Evolutionary conservation across 306 rosid species (phyloP), one percentile per base, ranked within the genome.

Genomic region (Vicia villosa): DNA sequence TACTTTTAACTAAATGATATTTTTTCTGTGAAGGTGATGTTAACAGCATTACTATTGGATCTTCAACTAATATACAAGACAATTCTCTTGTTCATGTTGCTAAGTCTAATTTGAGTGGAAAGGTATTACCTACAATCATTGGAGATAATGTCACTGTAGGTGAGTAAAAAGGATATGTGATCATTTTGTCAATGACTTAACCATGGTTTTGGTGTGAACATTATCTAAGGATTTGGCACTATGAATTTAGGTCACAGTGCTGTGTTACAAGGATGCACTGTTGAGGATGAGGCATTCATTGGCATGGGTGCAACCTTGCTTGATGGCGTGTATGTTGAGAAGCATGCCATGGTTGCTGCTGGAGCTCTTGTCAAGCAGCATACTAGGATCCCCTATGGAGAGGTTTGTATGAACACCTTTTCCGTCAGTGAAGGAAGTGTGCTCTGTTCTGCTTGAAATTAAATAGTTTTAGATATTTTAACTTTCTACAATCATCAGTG

Each of bases 131-230:
- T 14, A 90, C 98, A 24, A 75, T 84, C 59, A 83, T 94, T 10
- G 97, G 97, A 56, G 92, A 94, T 74, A 94, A 94, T 78, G 98
- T 94, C 41, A 94, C 97, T 11, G 89, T 94, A 57, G 98, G 97
- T 90, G 79, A 83, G 98, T 84, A 52, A 56, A 68, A 37, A 8
- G 50, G 65, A 65, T 74, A 24, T 38, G 45, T 75, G 43, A 67
- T 83, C 54, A 22, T 73, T 66, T 58, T 76, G 38, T 38, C 50
- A 21, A 41, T 77, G 19, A 14, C 43, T 72, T 67, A 32, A 45
- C 47, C 60, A 38, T 63, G 26, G 20, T 74, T 45, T 57, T 68
- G 38, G 61, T 40, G 37, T 69, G 52, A 62, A 62, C n/a, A 56
- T 70, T 49, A 16, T 76, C 41, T 76, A n/a, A 54, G 64, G 67